These are phyloP conservation scores for Suhomyces xylopsoci DNA, from an alignment of 805 yeast species.

Conservation along the genomic window DNA sequence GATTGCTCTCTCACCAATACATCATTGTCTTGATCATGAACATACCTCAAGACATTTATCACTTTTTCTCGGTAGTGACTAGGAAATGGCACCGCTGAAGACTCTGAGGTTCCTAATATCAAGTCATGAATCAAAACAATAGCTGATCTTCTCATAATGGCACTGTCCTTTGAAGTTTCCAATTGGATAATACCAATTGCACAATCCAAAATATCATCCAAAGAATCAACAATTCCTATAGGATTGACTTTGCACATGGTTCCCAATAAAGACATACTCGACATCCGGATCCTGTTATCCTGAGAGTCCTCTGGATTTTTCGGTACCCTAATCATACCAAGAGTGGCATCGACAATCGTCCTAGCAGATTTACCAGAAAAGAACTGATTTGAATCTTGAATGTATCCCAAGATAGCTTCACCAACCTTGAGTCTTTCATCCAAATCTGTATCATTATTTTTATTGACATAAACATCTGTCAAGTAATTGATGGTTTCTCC, in stretches of 20 bases:
- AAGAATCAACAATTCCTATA: constrained; percentile 43
- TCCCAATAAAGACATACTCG: constrained; percentile 85
- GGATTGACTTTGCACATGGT: constrained; percentile 60
- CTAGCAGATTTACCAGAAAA: constrained; percentile 45
- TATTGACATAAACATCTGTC: constrained; percentile 34
- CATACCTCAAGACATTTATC: constrained; percentile 41
- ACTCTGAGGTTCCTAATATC: constrained; percentile 42
- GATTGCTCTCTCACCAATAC: constrained; percentile 61
- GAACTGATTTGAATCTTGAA: constrained; percentile 48
- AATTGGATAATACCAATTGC: constrained; percentile 68
- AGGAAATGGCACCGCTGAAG: constrained; percentile 52
- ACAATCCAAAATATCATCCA: constrained; percentile 67
- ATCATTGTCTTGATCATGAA: constrained; percentile 50
- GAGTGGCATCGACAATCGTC: constrained; percentile 41
- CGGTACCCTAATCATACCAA: constrained; percentile 35
- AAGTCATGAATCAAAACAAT: constrained; percentile 65
- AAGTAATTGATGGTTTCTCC: constrained; percentile 35
- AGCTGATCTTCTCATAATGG: constrained; percentile 72
- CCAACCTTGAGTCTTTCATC: constrained; percentile 80
- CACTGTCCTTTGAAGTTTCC: constrained; percentile 45
- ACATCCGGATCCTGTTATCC: constrained; percentile 72
- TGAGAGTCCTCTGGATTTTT: constrained; percentile 20
- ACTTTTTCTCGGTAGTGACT: constrained; percentile 44
- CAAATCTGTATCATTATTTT: constrained; percentile 27
- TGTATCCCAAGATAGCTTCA: constrained; percentile 66